Percentiles rank a stretch among this genome's conserved stretches.
These are phyloP conservation scores for Boletus rex-veris DNA, from an alignment of 768 basidiomycete genomes.

Conservation along the genomic window DNA sequence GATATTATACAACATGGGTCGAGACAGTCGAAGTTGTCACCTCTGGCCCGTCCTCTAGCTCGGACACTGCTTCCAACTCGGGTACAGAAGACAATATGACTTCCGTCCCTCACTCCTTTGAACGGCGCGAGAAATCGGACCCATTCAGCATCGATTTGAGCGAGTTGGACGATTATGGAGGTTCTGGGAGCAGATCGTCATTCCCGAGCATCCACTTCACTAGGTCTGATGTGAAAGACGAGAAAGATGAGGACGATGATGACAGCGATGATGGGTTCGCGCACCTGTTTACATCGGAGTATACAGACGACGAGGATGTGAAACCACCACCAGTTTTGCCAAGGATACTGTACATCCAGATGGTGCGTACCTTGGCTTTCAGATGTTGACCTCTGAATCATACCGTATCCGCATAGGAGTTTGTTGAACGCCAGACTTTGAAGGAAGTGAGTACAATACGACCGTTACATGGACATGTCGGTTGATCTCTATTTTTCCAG, in stretches of 20 bases:
- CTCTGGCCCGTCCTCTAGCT: slow-evolving; percentile 46
- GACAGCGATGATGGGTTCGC: slow-evolving; percentile 41
- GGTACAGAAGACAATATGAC: slow-evolving; percentile 49
- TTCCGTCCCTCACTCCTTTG: slow-evolving; percentile 47
- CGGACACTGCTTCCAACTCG: slow-evolving; percentile 36
- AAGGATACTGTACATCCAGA: slow-evolving; percentile 88
- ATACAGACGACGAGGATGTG: slow-evolving; percentile 31
- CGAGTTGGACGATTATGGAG: slow-evolving; percentile 58
- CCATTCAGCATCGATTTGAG: slow-evolving; percentile 64
- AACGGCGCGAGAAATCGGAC: slow-evolving; percentile 45
- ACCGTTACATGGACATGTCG: background rate
- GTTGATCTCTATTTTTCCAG: slow-evolving; percentile 30
- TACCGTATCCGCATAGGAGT: slow-evolving; percentile 52
- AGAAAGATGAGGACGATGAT: slow-evolving; percentile 42
- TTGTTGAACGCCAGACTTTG: slow-evolving; percentile 87
- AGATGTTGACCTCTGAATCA: background rate
- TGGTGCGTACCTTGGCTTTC: slow-evolving; percentile 48
- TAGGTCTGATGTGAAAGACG: slow-evolving; percentile 38
- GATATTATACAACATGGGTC: slow-evolving; percentile 92
- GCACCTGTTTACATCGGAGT: slow-evolving; percentile 35
- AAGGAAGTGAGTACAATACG: slow-evolving; percentile 53
- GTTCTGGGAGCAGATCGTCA: slow-evolving; percentile 47
- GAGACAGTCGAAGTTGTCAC: slow-evolving; percentile 59
- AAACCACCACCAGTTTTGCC: slow-evolving; percentile 29
- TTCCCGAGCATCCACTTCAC: slow-evolving; percentile 89